Percentiles rank a stretch among this genome's conserved stretches.
phyloP scores from a whole-genome alignment of 2,329 filamentous ascomycete genomes.

The Trichophaea hybrida region DNA sequence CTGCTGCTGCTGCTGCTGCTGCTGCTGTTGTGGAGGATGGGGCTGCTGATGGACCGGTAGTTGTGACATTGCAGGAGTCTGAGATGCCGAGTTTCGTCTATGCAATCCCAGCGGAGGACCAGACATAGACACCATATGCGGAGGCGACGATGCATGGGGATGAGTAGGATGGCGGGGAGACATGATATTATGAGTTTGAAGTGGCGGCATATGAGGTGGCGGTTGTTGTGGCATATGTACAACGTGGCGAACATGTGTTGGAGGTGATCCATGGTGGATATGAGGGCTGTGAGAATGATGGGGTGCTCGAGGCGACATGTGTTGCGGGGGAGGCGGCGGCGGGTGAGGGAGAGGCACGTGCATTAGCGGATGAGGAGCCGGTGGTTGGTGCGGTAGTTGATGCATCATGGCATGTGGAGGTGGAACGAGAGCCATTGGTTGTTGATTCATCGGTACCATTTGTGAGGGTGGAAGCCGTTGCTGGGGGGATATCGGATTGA shows the following conservation, averaged over 20 bases:
- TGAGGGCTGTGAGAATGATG: constrained; percentile 4
- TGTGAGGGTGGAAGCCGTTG: not conserved
- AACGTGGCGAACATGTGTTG: not conserved
- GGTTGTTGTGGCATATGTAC: constrained; percentile 4
- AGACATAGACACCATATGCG: not conserved
- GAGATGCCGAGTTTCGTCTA: constrained; percentile 1
- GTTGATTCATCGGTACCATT: not conserved
- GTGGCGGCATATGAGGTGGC: constrained; percentile 19
- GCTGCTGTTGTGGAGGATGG: not conserved
- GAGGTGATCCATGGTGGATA: constrained; percentile 2
- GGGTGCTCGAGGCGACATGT: constrained; percentile 14
- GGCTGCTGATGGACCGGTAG: not conserved
- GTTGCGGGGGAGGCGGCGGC: constrained; percentile 10
- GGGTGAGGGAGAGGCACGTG: constrained; percentile 16
- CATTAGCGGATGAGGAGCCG: constrained; percentile 16
- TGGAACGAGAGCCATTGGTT: not conserved
- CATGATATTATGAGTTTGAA: not conserved
- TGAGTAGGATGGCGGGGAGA: not conserved
- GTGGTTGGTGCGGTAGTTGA: constrained; percentile 21
- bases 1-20: constrained; percentile 3
- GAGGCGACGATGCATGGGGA: not conserved
- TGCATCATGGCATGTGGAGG: constrained; percentile 4
- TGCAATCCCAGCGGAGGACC: not conserved
- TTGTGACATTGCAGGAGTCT: not conserved
- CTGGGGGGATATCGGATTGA: not conserved